Base-by-base conservation (phyloP, 345 rosid species). In the Psidium guajava region DNA sequence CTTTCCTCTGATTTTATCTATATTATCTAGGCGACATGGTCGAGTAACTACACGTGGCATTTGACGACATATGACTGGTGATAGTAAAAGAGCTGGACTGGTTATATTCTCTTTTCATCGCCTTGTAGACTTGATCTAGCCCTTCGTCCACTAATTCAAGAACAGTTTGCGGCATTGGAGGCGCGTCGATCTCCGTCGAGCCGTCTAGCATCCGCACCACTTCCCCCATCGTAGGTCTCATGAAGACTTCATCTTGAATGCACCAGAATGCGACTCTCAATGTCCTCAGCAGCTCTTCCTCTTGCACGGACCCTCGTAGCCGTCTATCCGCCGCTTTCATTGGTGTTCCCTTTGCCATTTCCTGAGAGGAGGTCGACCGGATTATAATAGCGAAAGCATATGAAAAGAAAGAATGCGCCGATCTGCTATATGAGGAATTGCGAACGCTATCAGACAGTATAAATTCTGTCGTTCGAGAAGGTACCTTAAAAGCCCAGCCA, bases 121-220 rank as follows among this genome's bases (percentile, higher is more conserved):
- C 96, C 85, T 58, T 91, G 88, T 95, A 93, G 36, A 95, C 98
- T 40, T 93, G 94, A 64, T 94, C 97, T 59, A 96, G 82, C 1
- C 99, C 99, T 92, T 96, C 99, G 58, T 95, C 98, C 7, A 95
- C 86, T 84, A 95, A 82, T 82, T 96, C 96, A 87, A 94, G 53
- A 25, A 96, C 96, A 2, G 95, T 94, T 11, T 95, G 99, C 7
- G 98, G 98, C 96, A 96, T 93, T 25, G 98, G 97, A 0, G 98
- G 98, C 9, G 75, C 15, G 82, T 90, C 91, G 36, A 95, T 89
- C 7, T 91, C 92, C 50, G 90, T 59, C 13, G 91, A 87, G 32
- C 94, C 96, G 84, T 95, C 96, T 73, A 95, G 59, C 92, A 93
- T 91, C 87, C 91, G 94, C 89, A 94, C 98, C 21, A 94, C 94